Evolutionary conservation across 2,329 filamentous ascomycete genomes (phyloP).

Genomic region (Teratosphaeria viscida): DNA sequence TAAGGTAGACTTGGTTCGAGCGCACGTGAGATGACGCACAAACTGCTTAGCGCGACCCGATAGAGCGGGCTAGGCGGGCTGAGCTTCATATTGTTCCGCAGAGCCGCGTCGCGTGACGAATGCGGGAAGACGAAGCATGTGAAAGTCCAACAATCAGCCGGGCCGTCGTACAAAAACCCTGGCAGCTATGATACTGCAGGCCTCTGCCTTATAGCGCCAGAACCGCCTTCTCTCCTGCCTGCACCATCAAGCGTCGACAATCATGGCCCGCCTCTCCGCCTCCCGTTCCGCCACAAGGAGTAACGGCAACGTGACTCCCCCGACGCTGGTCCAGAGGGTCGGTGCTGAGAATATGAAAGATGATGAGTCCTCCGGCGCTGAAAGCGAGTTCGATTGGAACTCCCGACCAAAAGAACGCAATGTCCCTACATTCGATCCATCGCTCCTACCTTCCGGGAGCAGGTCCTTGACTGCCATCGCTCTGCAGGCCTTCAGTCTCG

Average conservation of each 20-base stretch:
- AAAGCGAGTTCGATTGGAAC: slow-evolving; percentile 7
- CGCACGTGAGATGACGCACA: neutral
- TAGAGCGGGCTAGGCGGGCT: neutral
- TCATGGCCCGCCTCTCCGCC: slow-evolving; percentile 17
- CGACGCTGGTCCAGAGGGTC: neutral
- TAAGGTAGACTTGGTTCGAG: neutral
- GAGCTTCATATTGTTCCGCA: neutral
- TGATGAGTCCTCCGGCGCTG: neutral
- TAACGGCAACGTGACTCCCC: slow-evolving; percentile 1
- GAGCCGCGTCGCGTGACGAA: neutral
- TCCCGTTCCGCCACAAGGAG: slow-evolving; percentile 11
- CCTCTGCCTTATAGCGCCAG: neutral
- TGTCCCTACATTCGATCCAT: slow-evolving; percentile 14
- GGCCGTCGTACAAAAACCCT: neutral
- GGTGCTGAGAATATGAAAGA: neutral
- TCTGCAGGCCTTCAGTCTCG: slow-evolving; percentile 36
- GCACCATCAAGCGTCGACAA: neutral
- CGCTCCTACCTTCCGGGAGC: slow-evolving; percentile 31
- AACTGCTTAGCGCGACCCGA: neutral
- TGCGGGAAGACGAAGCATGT: neutral
- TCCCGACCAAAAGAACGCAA: neutral
- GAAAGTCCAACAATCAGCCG: neutral
- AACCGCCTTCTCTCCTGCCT: neutral
- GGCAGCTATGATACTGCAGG: neutral
- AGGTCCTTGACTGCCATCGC: slow-evolving; percentile 39